Evolutionary conservation across 129 eudicot genomes (phyloP), one percentile per base, ranked within the genome.

Genomic region (Escallonia rubra): DNA sequence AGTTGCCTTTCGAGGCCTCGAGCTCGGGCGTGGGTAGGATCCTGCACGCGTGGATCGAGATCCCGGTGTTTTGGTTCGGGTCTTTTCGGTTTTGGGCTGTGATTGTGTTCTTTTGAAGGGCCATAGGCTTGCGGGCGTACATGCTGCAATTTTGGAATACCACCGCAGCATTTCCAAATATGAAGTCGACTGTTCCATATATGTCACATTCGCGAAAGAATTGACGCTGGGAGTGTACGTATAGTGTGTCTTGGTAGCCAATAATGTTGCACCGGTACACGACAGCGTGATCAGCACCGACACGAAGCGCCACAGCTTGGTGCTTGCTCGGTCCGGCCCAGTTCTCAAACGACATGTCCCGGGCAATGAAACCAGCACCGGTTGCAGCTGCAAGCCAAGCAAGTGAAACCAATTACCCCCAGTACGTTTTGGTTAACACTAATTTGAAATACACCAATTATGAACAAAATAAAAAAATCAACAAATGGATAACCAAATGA

Each of bases 1-100:
- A 88, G 59, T 48, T 79, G 0, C 64, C 80, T 65, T 89, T 89
- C 2, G 84, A 68, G 0, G 87, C 81, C 83, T 82, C 83, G 7
- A 92, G 87, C 54, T 92, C 98, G 0, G 86, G 34, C 8, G 86
- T 82, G 16, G 98, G 89, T 2, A 78, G 47, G 66, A 86, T 76
- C n/a, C 72, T 72, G 66, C 96, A 92, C 3, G 87, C 85, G 7
- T 92, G 98, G 81, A 92, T 86, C 2, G 98, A 92, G 15, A 92
- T 88, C 11, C 98, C 98, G 0, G 98, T 92, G 85, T 88, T 92
- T 39, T 89, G 98, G 48, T 86, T 92, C 2, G 98, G 96, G 81
- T 89, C 98, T 77, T 88, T 88, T 2, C 96, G 78, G 75, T 83
- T 86, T 57, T 91, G 97, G 64, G 96, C 96, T 2, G 98, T 92